A percentile compares a stretch with the other conserved stretches of the same genome.
phyloP scores from a whole-genome alignment of 1,139 yeast species.

The Suzukiozyma palmioleophila region DNA sequence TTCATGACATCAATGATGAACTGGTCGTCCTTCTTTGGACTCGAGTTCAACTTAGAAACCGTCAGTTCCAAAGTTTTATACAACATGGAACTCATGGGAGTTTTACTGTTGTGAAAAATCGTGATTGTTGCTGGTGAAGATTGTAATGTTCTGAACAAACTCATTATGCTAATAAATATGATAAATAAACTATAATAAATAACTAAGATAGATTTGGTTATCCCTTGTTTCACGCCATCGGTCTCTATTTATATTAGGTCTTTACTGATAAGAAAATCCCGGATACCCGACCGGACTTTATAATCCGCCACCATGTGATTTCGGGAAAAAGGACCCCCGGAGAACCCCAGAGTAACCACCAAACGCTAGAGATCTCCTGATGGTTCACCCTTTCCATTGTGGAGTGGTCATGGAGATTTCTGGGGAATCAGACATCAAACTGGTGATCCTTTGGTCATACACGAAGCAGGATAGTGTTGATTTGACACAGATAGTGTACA shows the following conservation, averaged over 20 bases:
- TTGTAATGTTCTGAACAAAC: slow-evolving; percentile 38
- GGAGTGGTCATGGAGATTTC: too few relatives aligned
- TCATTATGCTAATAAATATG: not conserved
- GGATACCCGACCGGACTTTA: not conserved
- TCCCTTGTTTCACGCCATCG: too few relatives aligned
- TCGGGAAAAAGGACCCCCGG: slow-evolving; percentile 1
- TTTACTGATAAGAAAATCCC: not conserved
- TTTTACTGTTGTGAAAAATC: slow-evolving; percentile 37
- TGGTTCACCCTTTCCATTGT: too few relatives aligned
- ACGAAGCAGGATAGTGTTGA: too few relatives aligned
- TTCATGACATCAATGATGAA: slow-evolving; percentile 38
- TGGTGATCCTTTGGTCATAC: too few relatives aligned
- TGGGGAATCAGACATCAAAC: too few relatives aligned
- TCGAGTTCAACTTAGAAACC: not conserved
- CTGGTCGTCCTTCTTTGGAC: slow-evolving; percentile 12
- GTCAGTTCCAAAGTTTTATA: not conserved
- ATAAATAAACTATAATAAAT: too few relatives aligned
- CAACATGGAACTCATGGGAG: slow-evolving; percentile 8
- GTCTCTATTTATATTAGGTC: not conserved
- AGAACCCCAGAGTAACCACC: too few relatives aligned
- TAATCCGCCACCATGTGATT: not conserved
- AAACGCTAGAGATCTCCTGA: too few relatives aligned
- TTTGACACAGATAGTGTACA: too few relatives aligned
- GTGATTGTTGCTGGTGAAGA: slow-evolving; percentile 41
- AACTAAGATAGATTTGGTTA: too few relatives aligned